Percentiles rank a stretch among this genome's conserved stretches.
These are phyloP conservation scores for Zygnema circumcarinatum DNA, from an alignment of 139 green algal species.

Conservation along the genomic window DNA sequence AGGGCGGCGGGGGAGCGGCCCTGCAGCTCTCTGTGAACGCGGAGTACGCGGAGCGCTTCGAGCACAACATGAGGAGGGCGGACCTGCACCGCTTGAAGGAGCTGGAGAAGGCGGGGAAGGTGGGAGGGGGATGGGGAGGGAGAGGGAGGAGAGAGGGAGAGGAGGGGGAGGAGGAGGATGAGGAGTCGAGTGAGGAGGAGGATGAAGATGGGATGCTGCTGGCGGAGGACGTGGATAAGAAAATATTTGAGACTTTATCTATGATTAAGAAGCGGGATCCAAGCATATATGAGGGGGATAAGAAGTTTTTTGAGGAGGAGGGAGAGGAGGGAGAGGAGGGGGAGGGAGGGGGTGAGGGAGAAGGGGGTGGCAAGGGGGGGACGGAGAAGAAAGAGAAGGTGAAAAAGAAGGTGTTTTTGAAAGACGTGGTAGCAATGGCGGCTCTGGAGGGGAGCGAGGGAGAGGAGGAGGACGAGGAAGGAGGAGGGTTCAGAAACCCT, in stretches of 20 bases:
- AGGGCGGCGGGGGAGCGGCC: background rate
- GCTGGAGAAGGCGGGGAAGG: constrained; percentile 24
- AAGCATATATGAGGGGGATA: constrained; percentile 37
- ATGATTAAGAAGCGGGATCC: constrained; percentile 51
- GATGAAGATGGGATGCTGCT: constrained; percentile 31
- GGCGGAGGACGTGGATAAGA: constrained; percentile 8
- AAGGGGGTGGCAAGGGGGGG: background rate
- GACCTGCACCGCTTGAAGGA: constrained; percentile 59
- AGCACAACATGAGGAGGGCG: constrained; percentile 61
- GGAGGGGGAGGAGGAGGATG: constrained; percentile 29
- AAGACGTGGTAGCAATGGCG: background rate
- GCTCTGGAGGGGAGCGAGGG: constrained; percentile 74
- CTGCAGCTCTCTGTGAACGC: constrained; percentile 53
- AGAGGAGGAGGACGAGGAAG: constrained; percentile 89
- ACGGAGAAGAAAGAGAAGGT: background rate
- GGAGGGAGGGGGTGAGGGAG: background rate
- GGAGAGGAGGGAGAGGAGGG: constrained; percentile 28
- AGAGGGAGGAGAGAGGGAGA: background rate
- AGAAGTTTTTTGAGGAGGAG: constrained; percentile 50
- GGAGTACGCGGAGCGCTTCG: constrained; percentile 57
- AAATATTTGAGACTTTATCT: constrained; percentile 47
- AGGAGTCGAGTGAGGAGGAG: constrained; percentile 1
- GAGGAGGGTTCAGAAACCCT: constrained; percentile 80
- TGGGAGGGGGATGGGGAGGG: constrained; percentile 6
- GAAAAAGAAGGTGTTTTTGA: background rate